Evolutionary conservation across 2,329 filamentous ascomycete genomes (phyloP).

Genomic region (Colletotrichum gigasporum): DNA sequence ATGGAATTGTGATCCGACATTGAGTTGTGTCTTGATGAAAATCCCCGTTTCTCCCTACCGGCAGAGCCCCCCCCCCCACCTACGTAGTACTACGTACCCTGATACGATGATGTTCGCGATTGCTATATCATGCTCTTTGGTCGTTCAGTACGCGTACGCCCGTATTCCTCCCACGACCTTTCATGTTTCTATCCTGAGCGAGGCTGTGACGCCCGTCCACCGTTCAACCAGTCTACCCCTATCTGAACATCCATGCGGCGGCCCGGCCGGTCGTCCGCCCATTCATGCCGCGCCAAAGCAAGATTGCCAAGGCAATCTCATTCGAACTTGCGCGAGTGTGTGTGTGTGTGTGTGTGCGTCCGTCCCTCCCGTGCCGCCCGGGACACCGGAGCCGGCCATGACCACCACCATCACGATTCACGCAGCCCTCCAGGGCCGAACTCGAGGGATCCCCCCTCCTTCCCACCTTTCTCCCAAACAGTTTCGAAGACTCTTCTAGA

Average conservation of each 20-base stretch:
- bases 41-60: background rate
- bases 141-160: background rate
- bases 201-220: conserved; percentile 18
- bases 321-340: background rate
- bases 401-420: background rate
- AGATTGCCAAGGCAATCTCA: conserved; percentile 13
- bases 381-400: conserved; percentile 14
- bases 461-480: background rate
- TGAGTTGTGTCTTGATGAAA: conserved; percentile 4
- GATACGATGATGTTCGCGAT: background rate
- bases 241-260: background rate
- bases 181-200: conserved; percentile 22
- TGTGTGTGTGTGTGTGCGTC: background rate
- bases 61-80: background rate
- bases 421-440: background rate
- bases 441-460: background rate
- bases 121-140: background rate
- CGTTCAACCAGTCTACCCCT: background rate
- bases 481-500: background rate
- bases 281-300: background rate
- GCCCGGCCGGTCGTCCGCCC: background rate
- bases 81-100: background rate
- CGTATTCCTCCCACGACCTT: background rate
- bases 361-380: conserved; percentile 18
- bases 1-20: conserved; percentile 8